Evolutionary conservation across 192 early-diverging fungal genomes (phyloP).

Genomic region (Lunasporangiospora selenospora): DNA sequence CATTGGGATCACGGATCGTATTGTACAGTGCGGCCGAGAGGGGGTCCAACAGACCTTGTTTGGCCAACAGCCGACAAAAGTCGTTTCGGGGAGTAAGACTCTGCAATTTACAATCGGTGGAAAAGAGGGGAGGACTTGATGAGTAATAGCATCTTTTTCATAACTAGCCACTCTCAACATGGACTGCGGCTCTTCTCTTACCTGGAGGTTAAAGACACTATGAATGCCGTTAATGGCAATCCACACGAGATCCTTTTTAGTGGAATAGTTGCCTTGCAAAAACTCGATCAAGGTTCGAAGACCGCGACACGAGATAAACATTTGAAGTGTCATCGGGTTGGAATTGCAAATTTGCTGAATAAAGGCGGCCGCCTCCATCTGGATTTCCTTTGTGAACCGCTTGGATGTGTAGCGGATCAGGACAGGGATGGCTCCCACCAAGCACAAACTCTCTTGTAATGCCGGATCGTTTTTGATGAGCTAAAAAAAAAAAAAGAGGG

Average conservation of each 20-base stretch:
- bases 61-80: slow-evolving; percentile 61
- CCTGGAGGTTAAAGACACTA: slow-evolving; percentile 61
- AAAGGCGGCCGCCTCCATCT: slow-evolving; percentile 57
- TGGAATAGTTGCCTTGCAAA: slow-evolving; percentile 54
- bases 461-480: slow-evolving; percentile 44
- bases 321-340: slow-evolving; percentile 56
- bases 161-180: too few relatives aligned
- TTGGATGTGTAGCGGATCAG: slow-evolving; percentile 55
- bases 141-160: too few relatives aligned
- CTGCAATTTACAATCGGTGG: too few relatives aligned
- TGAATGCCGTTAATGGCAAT: slow-evolving; percentile 60
- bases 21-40: slow-evolving; percentile 49
- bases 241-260: slow-evolving; percentile 55
- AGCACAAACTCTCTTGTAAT: slow-evolving; percentile 58
- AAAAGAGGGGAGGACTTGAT: too few relatives aligned
- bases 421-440: slow-evolving; percentile 61
- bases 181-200: too few relatives aligned
- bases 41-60: slow-evolving; percentile 56
- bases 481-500: not conserved
- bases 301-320: slow-evolving; percentile 66
- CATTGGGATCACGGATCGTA: slow-evolving; percentile 48
- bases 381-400: slow-evolving; percentile 43
- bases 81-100: slow-evolving; percentile 63
- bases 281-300: slow-evolving; percentile 55
- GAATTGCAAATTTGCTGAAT: slow-evolving; percentile 56